Conservation (phyloP, 179 eudicot genomes). For the Patellifolia procumbens region DNA sequence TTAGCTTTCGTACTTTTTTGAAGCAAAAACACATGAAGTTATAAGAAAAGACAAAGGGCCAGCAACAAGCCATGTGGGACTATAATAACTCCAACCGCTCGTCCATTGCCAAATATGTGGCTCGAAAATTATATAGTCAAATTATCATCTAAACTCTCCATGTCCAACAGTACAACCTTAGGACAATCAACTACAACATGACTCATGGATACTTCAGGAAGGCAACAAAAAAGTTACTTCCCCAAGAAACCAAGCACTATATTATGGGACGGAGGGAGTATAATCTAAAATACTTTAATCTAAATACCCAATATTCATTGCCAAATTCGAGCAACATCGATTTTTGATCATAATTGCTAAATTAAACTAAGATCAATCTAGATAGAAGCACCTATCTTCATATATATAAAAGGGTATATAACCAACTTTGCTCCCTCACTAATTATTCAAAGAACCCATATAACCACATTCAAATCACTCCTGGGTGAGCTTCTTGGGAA, state of each 20-base stretch:
- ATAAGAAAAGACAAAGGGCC: too few species aligned
- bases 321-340: not conserved
- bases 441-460: not conserved
- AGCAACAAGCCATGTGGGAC: too few species aligned
- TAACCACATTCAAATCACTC: not conserved
- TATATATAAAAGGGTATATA: conserved; percentile 31
- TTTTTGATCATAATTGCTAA: not conserved
- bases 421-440: not conserved
- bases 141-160: not conserved
- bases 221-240: not conserved
- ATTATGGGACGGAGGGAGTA: too few species aligned
- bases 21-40: too few species aligned
- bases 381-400: not conserved
- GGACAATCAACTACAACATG: not conserved
- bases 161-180: not conserved
- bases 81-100: too few species aligned
- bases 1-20: too few species aligned
- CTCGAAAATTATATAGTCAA: not conserved
- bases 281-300: not conserved
- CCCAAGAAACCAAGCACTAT: not conserved
- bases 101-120: not conserved
- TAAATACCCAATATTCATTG: not conserved
- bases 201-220: not conserved
- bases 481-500: not conserved
- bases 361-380: not conserved